Evolutionary conservation across 163 green algal genomes (phyloP), one percentile per base, ranked within the genome.

Genomic region (Scenedesmus sp.): DNA sequence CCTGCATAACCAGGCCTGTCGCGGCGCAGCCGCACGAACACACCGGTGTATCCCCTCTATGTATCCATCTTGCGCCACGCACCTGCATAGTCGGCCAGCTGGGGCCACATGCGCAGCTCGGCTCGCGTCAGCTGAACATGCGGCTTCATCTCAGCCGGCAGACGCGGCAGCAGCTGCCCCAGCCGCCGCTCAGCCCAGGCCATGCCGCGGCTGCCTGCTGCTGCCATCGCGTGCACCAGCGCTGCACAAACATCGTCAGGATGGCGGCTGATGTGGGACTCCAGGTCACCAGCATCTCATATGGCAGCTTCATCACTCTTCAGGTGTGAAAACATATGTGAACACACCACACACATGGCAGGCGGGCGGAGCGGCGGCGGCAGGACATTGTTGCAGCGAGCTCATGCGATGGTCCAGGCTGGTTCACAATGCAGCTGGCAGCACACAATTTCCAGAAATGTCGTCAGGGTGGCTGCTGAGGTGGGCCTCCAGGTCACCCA

Each of bases 61-160:
- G 34, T 46, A 46, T 46, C 34, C 34, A 46, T 46, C 34, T 46
- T 46, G 34, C 34, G 34, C 34, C 3, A 16, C 70, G 0, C 20
- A 79, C 70, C 70, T 79, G 70, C 70, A 18, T 79, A 79, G 23
- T 79, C 70, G 70, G 23, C 46, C 70, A 79, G 70, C 70, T 79
- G 70, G 23, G 70, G 70, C 70, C 70, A 79, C 70, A 79, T 52
- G 23, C 70, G 23, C 70, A 79, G 70, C 23, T 79, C 70, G 2
- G 70, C 18, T 23, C 20, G 23, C 20, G 20, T 3, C 70, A 79
- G 70, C 70, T 52, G 70, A 23, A 79, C 70, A 13, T 79, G 23
- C 13, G 70, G 70, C 70, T 15, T 5, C 70, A 79, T 23, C 23
- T 79, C 70, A 2, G 46, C 3, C 23, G 70, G 70, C 70, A 79